Evolutionary conservation across 129 eudicot species (phyloP).

Genomic region (Oenanthe sinensis): DNA sequence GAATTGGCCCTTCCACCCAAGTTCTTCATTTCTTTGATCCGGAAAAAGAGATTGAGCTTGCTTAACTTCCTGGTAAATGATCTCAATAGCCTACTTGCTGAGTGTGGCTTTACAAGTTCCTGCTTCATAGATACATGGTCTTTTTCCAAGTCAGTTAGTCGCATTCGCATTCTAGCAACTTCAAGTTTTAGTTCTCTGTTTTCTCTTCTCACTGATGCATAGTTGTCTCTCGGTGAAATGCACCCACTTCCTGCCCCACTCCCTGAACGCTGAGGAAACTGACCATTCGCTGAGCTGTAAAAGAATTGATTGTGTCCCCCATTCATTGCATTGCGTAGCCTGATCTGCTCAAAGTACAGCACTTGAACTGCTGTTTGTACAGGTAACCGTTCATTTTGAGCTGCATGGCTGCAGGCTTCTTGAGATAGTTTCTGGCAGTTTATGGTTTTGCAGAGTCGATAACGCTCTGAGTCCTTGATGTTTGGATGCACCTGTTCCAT

Average conservation of each 20-base stretch:
- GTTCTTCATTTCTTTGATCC: constrained; percentile 40
- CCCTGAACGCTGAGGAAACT: constrained; percentile 78
- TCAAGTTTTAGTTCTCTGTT: constrained; percentile 91
- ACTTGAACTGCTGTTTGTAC: constrained; percentile 99
- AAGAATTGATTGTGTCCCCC: constrained; percentile 68
- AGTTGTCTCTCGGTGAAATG: constrained; percentile 92
- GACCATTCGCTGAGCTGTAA: constrained; percentile 58
- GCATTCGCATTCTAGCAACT: constrained; percentile 97
- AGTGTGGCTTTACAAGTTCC: constrained; percentile 72
- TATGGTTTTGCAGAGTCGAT: constrained; percentile 82
- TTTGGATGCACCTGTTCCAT: constrained; percentile 73
- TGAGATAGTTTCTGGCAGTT: constrained; percentile 90
- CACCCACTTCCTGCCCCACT: constrained; percentile 98
- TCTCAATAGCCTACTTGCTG: constrained; percentile 69
- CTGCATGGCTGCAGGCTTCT: constrained; percentile 99
- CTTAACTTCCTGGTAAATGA: constrained; percentile 68
- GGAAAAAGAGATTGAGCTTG: constrained; percentile 55
- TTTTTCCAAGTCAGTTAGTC: constrained; percentile 90
- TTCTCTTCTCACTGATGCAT: constrained; percentile 95
- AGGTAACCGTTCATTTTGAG: constrained; percentile 87
- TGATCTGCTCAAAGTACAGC: constrained; percentile 89
- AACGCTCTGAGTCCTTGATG: constrained; percentile 83
- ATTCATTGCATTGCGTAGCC: constrained; percentile 90
- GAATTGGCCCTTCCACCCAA: constrained; percentile 39
- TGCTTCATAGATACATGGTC: constrained; percentile 96